Evolutionary conservation across 345 rosid species (phyloP), one percentile per base, ranked within the genome.

Genomic region (Acer campestre): DNA sequence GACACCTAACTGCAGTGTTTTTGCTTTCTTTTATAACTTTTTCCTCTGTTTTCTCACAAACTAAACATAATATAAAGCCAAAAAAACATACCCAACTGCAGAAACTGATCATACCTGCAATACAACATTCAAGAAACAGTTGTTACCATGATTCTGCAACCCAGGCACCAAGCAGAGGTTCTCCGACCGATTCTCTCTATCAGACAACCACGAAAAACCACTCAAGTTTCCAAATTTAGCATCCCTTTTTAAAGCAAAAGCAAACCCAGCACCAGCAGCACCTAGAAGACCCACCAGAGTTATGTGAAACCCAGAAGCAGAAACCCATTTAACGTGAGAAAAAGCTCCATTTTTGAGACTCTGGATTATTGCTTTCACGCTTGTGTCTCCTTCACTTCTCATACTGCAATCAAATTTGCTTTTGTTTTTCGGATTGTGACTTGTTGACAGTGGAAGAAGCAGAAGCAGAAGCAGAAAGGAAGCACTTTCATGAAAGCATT

Each of bases 71-170:
- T 38, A 9, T 25, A 46, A 8, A 31, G 20, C 67, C 35, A 59
- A 77, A 66, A 14, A 68, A 75, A 49, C 61, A 17, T 16, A 68
- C 65, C 77, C 74, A 63, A 10, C 17, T 10, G 73, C 23, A 53
- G 46, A 74, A 75, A 23, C 56, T 27, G 71, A 79, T 46, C 55
- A 61, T 73, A 95, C 99, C 97, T 93, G 99, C 61, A 95, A 82
- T 38, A 93, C 84, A 23, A 89, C 98, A 78, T 93, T 95, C 77
- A 93, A 84, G 80, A 93, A 95, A 83, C 98, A 93, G 72, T 92
- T 93, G 72, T 90, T 93, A 4, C 96, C 98, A 25, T 86, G 91
- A 85, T 95, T 95, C 75, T 83, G 90, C 80, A 93, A 80, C 17
- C 98, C 99, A 46, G 98, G 98, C 2, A 92, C 90, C 22, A 87